Conservation (phyloP, 2,329 filamentous ascomycete species). For the Xylaria sp. region DNA sequence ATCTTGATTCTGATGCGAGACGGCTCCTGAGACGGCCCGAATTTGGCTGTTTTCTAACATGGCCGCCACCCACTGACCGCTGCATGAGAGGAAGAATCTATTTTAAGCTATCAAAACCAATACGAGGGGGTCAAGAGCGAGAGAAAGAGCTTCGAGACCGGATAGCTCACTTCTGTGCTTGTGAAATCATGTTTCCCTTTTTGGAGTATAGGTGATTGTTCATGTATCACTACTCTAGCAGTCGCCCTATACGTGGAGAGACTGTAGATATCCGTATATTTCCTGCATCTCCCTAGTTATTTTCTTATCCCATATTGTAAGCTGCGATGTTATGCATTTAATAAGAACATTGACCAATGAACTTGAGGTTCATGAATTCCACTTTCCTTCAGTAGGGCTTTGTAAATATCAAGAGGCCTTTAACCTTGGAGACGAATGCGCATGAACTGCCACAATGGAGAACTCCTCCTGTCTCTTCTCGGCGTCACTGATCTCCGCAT, state of each 20-base stretch:
- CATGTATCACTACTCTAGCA: neutral
- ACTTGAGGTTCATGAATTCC: neutral
- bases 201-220: neutral
- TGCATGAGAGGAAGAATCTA: neutral
- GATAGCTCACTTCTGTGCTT: neutral
- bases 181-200: neutral
- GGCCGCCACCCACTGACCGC: too few species aligned
- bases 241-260: neutral
- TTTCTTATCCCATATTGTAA: slow-evolving; percentile 8
- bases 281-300: neutral
- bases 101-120: neutral
- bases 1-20: neutral
- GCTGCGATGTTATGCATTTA: slow-evolving; percentile 23
- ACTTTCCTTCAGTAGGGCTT: neutral
- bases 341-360: neutral
- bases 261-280: too few species aligned
- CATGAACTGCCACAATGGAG: slow-evolving; percentile 10
- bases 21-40: neutral
- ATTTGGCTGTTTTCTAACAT: neutral
- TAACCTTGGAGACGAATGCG: neutral
- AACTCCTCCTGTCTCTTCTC: slow-evolving; percentile 66
- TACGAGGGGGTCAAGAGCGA: neutral
- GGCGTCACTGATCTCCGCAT: slow-evolving; percentile 71
- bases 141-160: too few species aligned
- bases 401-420: neutral